phyloP scores from a whole-genome alignment of 83 land plant species.

The Larix sibirica region DNA sequence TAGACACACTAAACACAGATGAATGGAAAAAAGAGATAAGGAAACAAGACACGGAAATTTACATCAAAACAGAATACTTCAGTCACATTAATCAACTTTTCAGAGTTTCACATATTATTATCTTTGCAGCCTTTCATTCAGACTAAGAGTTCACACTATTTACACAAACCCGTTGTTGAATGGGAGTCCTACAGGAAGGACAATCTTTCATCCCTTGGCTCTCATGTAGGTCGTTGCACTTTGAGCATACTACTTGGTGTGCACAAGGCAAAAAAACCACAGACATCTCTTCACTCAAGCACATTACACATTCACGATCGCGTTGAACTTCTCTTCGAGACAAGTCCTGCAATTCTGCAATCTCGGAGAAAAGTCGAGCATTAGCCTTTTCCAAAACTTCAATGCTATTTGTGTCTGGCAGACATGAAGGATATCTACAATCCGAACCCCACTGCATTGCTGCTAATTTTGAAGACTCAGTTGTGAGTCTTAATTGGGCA shows the following conservation, averaged over 20 bases:
- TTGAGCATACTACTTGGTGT: conserved; percentile 64
- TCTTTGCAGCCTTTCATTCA: conserved; percentile 3
- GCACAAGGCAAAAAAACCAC: conserved; percentile 79
- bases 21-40: neutral
- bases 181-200: conserved; percentile 68
- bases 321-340: conserved; percentile 59
- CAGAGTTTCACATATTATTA: conserved; percentile 8
- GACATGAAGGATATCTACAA: conserved; percentile 28
- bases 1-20: neutral
- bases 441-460: conserved; percentile 48
- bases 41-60: neutral
- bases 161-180: conserved; percentile 58
- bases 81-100: conserved; percentile 12
- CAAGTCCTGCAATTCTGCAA: conserved; percentile 25
- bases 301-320: conserved; percentile 92
- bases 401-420: conserved; percentile 22
- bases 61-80: conserved; percentile 1
- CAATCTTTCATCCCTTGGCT: conserved; percentile 67
- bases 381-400: conserved; percentile 20
- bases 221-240: conserved; percentile 60
- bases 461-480: conserved; percentile 62
- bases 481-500: conserved; percentile 49
- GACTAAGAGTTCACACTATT: conserved; percentile 30
- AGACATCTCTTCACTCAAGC: conserved; percentile 76
- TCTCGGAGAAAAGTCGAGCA: conserved; percentile 6